Evolutionary conservation across 768 basidiomycete species (phyloP).

Genomic region (Solioccasus polychromus): DNA sequence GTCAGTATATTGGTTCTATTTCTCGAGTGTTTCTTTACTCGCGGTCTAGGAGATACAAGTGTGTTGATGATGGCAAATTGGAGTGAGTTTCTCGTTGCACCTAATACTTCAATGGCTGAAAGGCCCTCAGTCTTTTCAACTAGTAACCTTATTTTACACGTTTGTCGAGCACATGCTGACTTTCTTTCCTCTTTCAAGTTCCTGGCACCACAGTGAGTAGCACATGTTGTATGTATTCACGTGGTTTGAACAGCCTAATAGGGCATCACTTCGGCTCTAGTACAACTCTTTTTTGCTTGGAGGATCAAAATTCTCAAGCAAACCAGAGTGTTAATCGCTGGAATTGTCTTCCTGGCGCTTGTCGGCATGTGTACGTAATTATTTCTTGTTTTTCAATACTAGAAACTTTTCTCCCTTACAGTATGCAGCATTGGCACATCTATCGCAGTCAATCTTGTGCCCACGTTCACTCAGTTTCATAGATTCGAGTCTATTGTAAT

Average conservation of each 20-base stretch:
- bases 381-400: neutral
- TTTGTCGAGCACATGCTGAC: neutral
- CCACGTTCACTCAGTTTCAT: conserved; percentile 27
- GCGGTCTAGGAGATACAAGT: conserved; percentile 12
- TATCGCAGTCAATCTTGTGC: conserved; percentile 27
- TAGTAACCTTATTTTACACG: conserved; percentile 9
- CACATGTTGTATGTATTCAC: neutral
- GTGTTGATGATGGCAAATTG: conserved; percentile 18
- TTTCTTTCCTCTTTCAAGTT: conserved; percentile 4
- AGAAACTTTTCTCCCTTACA: conserved; percentile 10
- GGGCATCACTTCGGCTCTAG: conserved; percentile 26
- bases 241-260: conserved; percentile 3
- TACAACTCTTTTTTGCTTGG: conserved; percentile 31
- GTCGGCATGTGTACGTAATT: conserved; percentile 17
- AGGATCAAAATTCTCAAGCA: conserved; percentile 21
- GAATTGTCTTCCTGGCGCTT: conserved; percentile 14
- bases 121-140: conserved; percentile 28
- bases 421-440: conserved; percentile 32
- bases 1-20: conserved; percentile 7
- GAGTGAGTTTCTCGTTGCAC: conserved; percentile 10
- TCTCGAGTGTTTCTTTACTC: neutral
- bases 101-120: neutral
- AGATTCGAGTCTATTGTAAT: conserved; percentile 31
- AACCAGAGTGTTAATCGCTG: conserved; percentile 6
- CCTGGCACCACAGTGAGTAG: conserved; percentile 23